These are phyloP conservation scores for Citrus unshiu DNA, from an alignment of 345 rosid genomes.

Conservation along the genomic window DNA sequence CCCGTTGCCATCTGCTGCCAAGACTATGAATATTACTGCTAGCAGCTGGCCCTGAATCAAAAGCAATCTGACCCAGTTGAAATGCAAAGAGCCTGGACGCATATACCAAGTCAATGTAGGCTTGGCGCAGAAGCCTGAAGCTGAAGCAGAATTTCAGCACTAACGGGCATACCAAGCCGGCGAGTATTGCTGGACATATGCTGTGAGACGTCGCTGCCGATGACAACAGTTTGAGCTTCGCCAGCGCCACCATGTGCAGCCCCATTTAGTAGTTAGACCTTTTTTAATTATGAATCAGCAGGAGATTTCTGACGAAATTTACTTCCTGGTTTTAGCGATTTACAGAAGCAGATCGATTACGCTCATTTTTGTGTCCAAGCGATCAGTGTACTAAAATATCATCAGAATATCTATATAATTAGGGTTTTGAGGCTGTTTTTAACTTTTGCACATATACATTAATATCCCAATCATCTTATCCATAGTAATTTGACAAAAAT, in stretches of 20 bases:
- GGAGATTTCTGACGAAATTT: background rate
- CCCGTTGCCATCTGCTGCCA: conserved; percentile 21
- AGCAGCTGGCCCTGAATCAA: background rate
- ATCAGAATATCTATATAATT: too few species aligned
- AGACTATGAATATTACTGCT: background rate
- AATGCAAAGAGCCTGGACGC: conserved; percentile 30
- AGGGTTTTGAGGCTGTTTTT: too few species aligned
- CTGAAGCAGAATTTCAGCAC: conserved; percentile 21
- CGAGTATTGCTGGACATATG: conserved; percentile 8
- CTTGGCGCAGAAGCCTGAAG: conserved; percentile 5
- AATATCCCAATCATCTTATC: background rate
- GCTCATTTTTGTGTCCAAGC: too few species aligned
- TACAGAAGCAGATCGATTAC: background rate
- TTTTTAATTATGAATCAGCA: too few species aligned
- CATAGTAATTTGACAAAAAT: background rate
- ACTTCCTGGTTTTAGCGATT: background rate
- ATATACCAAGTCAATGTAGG: conserved; percentile 14
- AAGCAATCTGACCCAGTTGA: conserved; percentile 30
- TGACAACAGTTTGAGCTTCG: conserved; percentile 25
- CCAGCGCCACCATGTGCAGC: conserved; percentile 17
- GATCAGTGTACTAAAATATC: too few species aligned
- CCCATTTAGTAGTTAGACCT: background rate
- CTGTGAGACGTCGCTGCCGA: background rate
- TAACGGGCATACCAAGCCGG: conserved; percentile 23
- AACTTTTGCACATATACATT: too few species aligned